phyloP scores from a whole-genome alignment of 2,329 filamentous ascomycete species.

The Talaromyces funiculosus region DNA sequence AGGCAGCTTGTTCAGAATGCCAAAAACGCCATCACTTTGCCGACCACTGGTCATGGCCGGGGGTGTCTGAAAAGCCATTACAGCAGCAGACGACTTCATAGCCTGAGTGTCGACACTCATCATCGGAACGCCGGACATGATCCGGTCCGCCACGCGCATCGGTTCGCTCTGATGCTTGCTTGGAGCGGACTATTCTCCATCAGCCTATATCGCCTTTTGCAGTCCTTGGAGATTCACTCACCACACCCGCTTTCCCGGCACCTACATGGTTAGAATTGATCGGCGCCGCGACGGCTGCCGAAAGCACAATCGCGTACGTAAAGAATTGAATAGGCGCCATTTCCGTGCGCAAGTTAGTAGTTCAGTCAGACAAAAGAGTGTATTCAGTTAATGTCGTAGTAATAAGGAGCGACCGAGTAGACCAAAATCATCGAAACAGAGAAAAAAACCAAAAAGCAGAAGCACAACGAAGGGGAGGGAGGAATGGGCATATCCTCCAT shows the following conservation, averaged over 20 bases:
- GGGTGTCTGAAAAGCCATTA: not conserved
- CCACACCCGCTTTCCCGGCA: not conserved
- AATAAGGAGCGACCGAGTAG: not conserved
- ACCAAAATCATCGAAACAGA: not conserved
- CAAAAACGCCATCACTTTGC: not conserved
- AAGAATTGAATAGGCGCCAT: slow-evolving; percentile 13
- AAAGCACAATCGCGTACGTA: slow-evolving; percentile 6
- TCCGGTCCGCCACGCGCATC: slow-evolving; percentile 3
- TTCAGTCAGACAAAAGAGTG: slow-evolving; percentile 6
- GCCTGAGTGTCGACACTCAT: slow-evolving; percentile 1
- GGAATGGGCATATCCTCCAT: not conserved
- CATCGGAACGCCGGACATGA: not conserved
- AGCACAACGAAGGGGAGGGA: too few relatives aligned
- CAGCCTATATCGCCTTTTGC: not conserved
- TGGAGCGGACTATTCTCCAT: not conserved
- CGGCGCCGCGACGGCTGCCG: slow-evolving; percentile 9
- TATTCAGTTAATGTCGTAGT: not conserved
- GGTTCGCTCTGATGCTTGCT: slow-evolving; percentile 11
- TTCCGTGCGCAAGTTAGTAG: not conserved
- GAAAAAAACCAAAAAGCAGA: not conserved
- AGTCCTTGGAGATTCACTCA: not conserved
- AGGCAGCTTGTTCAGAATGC: slow-evolving; percentile 1
- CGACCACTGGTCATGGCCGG: not conserved
- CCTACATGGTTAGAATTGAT: not conserved
- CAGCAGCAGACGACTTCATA: slow-evolving; percentile 7